Conservation (phyloP, 169 alveolate species). For the Cardiosporidium cionae region DNA sequence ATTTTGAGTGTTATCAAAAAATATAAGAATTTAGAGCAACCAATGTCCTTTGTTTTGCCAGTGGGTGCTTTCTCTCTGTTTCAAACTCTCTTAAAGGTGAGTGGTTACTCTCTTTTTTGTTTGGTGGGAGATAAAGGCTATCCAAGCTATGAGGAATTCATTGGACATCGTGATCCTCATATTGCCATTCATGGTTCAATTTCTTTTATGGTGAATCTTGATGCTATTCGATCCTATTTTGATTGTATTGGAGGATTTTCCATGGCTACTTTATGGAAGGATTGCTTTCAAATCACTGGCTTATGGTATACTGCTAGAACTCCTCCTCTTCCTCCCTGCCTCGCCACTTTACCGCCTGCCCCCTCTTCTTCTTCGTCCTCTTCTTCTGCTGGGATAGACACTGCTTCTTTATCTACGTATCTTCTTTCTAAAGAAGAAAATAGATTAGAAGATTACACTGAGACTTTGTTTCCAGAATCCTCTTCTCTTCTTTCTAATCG, state of each 20-base stretch:
- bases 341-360: background rate
- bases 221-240: constrained; percentile 59
- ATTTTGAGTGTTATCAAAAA: too few species aligned
- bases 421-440: background rate
- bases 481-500: too few species aligned
- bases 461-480: background rate
- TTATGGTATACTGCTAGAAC: background rate
- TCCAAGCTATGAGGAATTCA: constrained; percentile 61
- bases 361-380: background rate
- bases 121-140: constrained; percentile 70
- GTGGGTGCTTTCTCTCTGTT: constrained; percentile 60
- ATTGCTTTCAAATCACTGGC: constrained; percentile 61
- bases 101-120: constrained; percentile 50
- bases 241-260: constrained; percentile 57
- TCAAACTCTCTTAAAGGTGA: constrained; percentile 38
- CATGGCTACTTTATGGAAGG: constrained; percentile 61
- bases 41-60: constrained; percentile 59
- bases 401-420: too few species aligned
- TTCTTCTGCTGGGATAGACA: background rate
- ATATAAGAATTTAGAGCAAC: too few species aligned
- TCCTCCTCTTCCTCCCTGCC: background rate
- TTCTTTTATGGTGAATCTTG: constrained; percentile 66
- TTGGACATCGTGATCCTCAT: constrained; percentile 61
- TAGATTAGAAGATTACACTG: background rate
- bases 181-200: constrained; percentile 70